Conservation (phyloP, 306 rosid species). For the Vigna mungo region DNA sequence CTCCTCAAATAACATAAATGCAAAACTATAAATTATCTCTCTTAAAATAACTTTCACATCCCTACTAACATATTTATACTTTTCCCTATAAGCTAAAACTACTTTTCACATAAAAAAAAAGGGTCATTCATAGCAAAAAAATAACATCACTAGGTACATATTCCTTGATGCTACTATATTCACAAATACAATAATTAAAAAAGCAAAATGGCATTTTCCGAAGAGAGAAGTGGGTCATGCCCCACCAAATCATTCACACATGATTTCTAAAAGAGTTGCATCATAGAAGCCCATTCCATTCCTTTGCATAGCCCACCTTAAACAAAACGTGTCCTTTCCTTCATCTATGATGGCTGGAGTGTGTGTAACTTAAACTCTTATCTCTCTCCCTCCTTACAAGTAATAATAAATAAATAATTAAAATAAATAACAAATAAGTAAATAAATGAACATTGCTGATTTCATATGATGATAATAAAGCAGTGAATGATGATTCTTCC, state of each 20-base stretch:
- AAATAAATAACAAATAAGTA: neutral
- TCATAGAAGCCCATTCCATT: slow-evolving; percentile 51
- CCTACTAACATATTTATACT: too few species aligned
- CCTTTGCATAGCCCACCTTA: slow-evolving; percentile 49
- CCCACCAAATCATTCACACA: slow-evolving; percentile 73
- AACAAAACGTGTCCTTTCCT: slow-evolving; percentile 45
- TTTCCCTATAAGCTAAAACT: too few species aligned
- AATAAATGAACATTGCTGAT: slow-evolving; percentile 6
- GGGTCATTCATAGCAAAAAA: neutral
- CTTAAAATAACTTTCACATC: too few species aligned
- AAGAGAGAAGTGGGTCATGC: slow-evolving; percentile 50
- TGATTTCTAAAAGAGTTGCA: slow-evolving; percentile 35
- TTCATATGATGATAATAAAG: slow-evolving; percentile 36
- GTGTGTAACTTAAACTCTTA: slow-evolving; percentile 22
- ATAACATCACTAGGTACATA: neutral
- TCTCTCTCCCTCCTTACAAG: neutral
- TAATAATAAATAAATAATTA: neutral
- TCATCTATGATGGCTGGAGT: slow-evolving; percentile 31
- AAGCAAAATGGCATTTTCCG: slow-evolving; percentile 6
- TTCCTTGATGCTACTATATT: neutral
- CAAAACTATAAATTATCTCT: too few species aligned
- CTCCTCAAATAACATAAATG: too few species aligned
- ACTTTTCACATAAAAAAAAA: too few species aligned
- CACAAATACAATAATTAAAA: neutral
- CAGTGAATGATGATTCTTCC: slow-evolving; percentile 53